A percentile compares a stretch with the other conserved stretches of the same genome.
Conservation (phyloP, 805 yeast genomes). For the Wickerhamiella shivajii region DNA sequence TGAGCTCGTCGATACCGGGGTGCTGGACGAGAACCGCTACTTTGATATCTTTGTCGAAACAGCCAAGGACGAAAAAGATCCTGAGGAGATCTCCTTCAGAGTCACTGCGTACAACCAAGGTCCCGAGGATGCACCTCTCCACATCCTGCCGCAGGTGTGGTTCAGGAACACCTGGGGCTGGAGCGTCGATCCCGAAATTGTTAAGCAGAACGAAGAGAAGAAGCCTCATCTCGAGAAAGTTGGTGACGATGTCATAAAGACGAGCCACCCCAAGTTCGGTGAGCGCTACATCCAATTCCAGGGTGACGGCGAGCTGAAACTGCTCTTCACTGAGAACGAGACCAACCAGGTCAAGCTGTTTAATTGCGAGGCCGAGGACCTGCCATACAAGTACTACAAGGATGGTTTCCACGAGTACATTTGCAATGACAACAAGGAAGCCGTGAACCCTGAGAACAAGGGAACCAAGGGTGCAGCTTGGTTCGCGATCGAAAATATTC, state of each 20-base stretch:
- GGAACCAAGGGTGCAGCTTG: conserved; percentile 85
- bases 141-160: conserved; percentile 68
- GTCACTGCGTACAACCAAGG: conserved; percentile 81
- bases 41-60: conserved; percentile 81
- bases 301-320: conserved; percentile 50
- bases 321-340: conserved; percentile 81
- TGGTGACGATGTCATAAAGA: conserved; percentile 35
- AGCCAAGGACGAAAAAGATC: conserved; percentile 73
- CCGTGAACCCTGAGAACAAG: conserved; percentile 49
- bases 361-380: conserved; percentile 36
- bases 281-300: conserved; percentile 43
- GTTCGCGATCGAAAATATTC: conserved; percentile 66
- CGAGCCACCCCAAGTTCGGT: conserved; percentile 60
- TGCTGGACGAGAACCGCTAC: conserved; percentile 48
- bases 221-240: conserved; percentile 28
- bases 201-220: conserved; percentile 1
- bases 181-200: conserved; percentile 38
- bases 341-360: conserved; percentile 61
- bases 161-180: conserved; percentile 92
- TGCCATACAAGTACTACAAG: conserved; percentile 43
- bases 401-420: conserved; percentile 86
- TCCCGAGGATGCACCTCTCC: conserved; percentile 73
- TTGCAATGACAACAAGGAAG: conserved; percentile 41
- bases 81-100: conserved; percentile 67
- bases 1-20: conserved; percentile 71